Evolutionary conservation across 441 rosid genomes (phyloP).

Genomic region (Populus trichocarpa): DNA sequence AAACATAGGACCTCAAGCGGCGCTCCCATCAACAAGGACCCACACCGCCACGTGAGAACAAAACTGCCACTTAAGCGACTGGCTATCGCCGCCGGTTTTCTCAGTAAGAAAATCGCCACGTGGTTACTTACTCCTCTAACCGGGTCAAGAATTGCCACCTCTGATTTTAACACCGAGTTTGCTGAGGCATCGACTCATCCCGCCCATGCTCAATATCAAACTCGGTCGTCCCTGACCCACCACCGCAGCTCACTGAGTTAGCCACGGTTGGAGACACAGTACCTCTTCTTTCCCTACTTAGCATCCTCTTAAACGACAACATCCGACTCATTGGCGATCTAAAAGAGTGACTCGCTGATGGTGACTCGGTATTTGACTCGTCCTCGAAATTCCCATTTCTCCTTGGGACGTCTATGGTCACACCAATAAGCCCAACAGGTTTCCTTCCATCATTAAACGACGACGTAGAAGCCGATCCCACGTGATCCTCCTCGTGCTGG

Average conservation of each 20-base stretch:
- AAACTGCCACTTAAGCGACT: not conserved
- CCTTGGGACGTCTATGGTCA: constrained; percentile 47
- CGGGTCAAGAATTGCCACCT: not conserved
- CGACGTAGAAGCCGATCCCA: constrained; percentile 21
- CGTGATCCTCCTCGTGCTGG: not conserved
- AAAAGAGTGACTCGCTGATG: constrained; percentile 34
- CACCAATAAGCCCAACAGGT: constrained; percentile 30
- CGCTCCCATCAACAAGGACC: not conserved
- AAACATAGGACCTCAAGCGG: not conserved
- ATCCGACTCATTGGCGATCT: constrained; percentile 74
- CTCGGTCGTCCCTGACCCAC: constrained; percentile 23
- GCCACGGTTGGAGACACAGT: constrained; percentile 27
- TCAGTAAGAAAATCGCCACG: not conserved
- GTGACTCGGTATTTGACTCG: constrained; percentile 33
- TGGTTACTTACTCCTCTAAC: not conserved
- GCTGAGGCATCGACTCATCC: constrained; percentile 18
- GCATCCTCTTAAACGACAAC: constrained; percentile 66
- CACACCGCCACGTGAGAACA: not conserved
- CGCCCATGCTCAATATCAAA: constrained; percentile 50
- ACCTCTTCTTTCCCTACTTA: constrained; percentile 57
- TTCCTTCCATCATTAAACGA: constrained; percentile 31
- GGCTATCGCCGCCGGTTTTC: not conserved
- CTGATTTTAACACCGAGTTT: constrained; percentile 1
- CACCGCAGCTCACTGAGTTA: constrained; percentile 15
- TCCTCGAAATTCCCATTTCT: constrained; percentile 36